Conservation (phyloP, 177 flowering plant genomes). For the Vitis hybrid region DNA sequence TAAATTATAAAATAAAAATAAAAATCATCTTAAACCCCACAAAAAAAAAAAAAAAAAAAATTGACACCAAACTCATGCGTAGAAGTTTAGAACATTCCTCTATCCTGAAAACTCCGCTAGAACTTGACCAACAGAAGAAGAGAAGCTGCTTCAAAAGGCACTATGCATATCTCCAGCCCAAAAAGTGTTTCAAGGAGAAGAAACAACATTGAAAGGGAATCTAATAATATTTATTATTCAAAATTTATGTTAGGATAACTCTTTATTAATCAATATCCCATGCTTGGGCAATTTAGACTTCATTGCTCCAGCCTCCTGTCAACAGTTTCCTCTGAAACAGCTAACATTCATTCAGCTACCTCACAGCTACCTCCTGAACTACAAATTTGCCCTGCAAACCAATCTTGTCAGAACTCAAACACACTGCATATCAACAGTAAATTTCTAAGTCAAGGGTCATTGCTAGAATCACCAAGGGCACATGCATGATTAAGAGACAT, state of each 20-base stretch:
- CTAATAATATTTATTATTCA: background rate
- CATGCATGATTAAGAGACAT: background rate
- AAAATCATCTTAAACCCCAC: no score
- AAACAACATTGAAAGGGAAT: background rate
- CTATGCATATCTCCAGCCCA: background rate
- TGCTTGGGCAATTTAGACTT: background rate
- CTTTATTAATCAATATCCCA: background rate
- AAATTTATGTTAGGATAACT: background rate
- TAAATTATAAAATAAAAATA: no score
- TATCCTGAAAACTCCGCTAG: no score
- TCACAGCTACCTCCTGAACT: background rate
- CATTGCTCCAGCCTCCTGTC: background rate
- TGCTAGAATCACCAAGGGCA: background rate
- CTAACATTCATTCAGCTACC: no score
- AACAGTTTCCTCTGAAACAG: background rate
- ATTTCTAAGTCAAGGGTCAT: background rate
- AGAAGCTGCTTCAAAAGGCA: background rate
- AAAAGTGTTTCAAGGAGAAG: background rate
- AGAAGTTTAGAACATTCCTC: no score
- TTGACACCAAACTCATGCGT: no score
- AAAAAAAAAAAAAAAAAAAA: no score
- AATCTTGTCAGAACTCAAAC: background rate
- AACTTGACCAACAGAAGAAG: background rate
- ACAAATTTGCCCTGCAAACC: conserved; percentile 2
- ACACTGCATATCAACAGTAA: background rate